Conservation (phyloP, 345 rosid genomes). For the Salix udensis region DNA sequence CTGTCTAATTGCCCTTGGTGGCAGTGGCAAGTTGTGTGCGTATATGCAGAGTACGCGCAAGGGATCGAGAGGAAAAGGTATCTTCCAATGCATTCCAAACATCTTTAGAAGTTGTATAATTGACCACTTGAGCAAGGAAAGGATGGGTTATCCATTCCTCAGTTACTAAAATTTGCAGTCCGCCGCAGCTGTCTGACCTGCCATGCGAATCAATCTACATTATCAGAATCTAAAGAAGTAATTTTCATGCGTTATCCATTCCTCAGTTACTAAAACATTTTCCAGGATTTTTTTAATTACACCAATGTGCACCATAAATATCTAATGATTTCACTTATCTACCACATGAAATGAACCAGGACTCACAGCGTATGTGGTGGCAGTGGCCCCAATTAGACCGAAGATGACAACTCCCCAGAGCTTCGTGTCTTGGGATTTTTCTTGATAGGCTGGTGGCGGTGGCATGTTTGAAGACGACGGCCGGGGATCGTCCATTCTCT, state of each 20-base stretch:
- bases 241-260: background rate
- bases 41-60: too few relatives aligned
- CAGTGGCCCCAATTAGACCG: conserved; percentile 85
- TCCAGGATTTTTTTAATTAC: background rate
- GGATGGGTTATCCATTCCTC: too few relatives aligned
- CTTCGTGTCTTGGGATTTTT: conserved; percentile 42
- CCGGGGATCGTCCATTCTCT: conserved; percentile 39
- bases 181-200: conserved; percentile 83
- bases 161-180: too few relatives aligned
- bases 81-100: too few relatives aligned
- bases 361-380: conserved; percentile 78
- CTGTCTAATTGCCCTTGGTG: too few relatives aligned
- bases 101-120: too few relatives aligned
- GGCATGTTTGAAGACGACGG: conserved; percentile 17
- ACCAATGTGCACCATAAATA: too few relatives aligned
- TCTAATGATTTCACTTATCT: too few relatives aligned
- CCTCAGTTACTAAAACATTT: background rate
- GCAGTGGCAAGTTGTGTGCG: too few relatives aligned
- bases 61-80: too few relatives aligned
- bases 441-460: conserved; percentile 17
- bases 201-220: conserved; percentile 20
- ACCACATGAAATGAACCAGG: background rate
- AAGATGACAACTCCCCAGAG: conserved; percentile 73
- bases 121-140: too few relatives aligned
- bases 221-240: background rate